Conservation (phyloP, 2,329 filamentous ascomycete species). For the Knoxdaviesia capensis region DNA sequence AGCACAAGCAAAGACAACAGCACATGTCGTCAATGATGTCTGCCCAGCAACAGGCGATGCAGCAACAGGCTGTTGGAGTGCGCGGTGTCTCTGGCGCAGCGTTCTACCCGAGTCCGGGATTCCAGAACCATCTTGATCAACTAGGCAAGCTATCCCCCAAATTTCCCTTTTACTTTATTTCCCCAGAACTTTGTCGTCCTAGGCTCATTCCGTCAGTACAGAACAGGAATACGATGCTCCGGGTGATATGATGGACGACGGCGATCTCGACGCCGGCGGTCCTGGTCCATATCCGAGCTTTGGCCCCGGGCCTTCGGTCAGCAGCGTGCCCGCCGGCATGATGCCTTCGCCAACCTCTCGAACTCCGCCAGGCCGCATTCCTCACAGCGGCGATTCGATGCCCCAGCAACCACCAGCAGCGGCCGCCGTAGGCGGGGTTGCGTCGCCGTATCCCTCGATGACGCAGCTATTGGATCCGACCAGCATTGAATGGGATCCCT, state of each 20-base stretch:
- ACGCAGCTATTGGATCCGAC: conserved; percentile 45
- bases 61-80: not conserved
- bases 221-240: conserved; percentile 95
- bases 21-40: conserved; percentile 3
- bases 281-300: conserved; percentile 42
- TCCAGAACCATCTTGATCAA: conserved; percentile 88
- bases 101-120: conserved; percentile 65
- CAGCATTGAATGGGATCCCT: conserved; percentile 80
- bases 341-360: conserved; percentile 25
- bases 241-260: conserved; percentile 71
- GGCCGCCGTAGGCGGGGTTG: conserved; percentile 12
- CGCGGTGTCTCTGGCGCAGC: conserved; percentile 13
- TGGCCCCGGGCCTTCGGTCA: not conserved
- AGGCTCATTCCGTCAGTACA: conserved; percentile 49
- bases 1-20: too few species aligned
- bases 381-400: conserved; percentile 15
- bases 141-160: conserved; percentile 57
- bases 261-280: conserved; percentile 47
- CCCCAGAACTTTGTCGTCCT: conserved; percentile 42
- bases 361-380: conserved; percentile 17
- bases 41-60: not conserved
- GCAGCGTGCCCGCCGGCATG: not conserved
- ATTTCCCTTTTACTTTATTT: conserved; percentile 30
- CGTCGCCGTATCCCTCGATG: conserved; percentile 38
- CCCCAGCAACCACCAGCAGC: conserved; percentile 12